phyloP scores from a whole-genome alignment of 768 basidiomycete genomes.

The Lactarius pseudohatsudake region DNA sequence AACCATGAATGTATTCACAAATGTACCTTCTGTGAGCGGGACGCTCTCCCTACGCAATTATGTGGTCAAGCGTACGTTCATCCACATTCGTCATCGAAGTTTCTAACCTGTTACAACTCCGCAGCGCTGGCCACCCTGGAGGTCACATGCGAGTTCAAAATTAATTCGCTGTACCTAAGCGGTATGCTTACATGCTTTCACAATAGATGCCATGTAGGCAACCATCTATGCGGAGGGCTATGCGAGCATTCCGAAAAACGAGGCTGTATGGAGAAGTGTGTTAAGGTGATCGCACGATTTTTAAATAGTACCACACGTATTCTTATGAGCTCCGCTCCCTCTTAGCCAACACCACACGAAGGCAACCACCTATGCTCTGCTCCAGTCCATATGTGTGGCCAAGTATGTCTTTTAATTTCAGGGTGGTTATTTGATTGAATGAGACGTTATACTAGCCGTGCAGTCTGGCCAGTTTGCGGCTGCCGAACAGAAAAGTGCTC shows the following conservation, averaged over 20 bases:
- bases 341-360: constrained; percentile 30
- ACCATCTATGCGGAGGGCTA: constrained; percentile 52
- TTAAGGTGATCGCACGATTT: constrained; percentile 40
- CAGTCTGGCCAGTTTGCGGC: constrained; percentile 1
- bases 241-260: constrained; percentile 47
- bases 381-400: constrained; percentile 52
- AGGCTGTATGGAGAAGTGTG: constrained; percentile 53
- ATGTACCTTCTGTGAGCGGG: neutral
- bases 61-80: neutral
- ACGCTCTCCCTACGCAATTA: neutral
- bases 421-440: too few relatives aligned
- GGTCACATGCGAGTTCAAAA: constrained; percentile 45
- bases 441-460: constrained; percentile 4
- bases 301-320: neutral
- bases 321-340: neutral
- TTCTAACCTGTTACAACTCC: neutral
- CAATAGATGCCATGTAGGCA: constrained; percentile 43
- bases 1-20: neutral
- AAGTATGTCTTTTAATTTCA: constrained; percentile 37
- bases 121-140: neutral
- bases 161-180: neutral
- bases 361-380: constrained; percentile 55
- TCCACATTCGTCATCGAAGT: neutral
- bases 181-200: neutral
- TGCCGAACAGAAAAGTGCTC: neutral